Evolutionary conservation across 352 stramenopile species (phyloP).

Genomic region (Globisporangium paroecandrum): DNA sequence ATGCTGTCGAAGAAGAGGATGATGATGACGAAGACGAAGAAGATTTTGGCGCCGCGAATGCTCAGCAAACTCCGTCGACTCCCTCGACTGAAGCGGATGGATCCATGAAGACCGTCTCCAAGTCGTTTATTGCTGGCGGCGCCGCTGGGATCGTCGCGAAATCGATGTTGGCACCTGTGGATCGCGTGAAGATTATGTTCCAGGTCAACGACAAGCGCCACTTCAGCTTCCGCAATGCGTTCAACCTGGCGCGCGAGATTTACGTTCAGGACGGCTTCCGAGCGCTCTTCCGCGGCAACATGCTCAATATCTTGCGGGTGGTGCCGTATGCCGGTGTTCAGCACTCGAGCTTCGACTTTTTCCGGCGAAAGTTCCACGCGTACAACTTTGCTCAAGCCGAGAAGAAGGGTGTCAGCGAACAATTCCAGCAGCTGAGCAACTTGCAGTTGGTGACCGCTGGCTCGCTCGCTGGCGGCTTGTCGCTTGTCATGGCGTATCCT

Average conservation of each 20-base stretch:
- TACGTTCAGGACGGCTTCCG: slow-evolving; percentile 68
- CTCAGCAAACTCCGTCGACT: neutral
- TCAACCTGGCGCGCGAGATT: slow-evolving; percentile 54
- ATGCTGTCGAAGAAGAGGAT: neutral
- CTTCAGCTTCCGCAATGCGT: slow-evolving; percentile 77
- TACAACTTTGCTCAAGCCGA: slow-evolving; percentile 67
- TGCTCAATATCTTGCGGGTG: slow-evolving; percentile 76
- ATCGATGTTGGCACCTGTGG: slow-evolving; percentile 64
- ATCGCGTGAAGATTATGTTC: slow-evolving; percentile 86
- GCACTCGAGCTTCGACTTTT: slow-evolving; percentile 84
- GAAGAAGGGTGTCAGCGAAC: slow-evolving; percentile 17
- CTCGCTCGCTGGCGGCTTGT: slow-evolving; percentile 69
- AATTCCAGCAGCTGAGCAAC: slow-evolving; percentile 72
- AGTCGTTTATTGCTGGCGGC: slow-evolving; percentile 77
- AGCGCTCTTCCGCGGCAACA: slow-evolving; percentile 69
- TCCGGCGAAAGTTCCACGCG: slow-evolving; percentile 73
- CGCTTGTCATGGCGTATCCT: slow-evolving; percentile 72
- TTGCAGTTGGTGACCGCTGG: slow-evolving; percentile 67
- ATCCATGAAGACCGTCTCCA: slow-evolving; percentile 69
- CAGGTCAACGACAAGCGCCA: slow-evolving; percentile 70
- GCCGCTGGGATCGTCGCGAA: slow-evolving; percentile 76
- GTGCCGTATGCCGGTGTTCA: slow-evolving; percentile 77
- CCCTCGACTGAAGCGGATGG: slow-evolving; percentile 15
- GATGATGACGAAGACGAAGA: slow-evolving; percentile 4
- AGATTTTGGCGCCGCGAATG: neutral